Evolutionary conservation across 371 early-diverging fungal species (phyloP).

Genomic region (Lichtheimia ramosa): DNA sequence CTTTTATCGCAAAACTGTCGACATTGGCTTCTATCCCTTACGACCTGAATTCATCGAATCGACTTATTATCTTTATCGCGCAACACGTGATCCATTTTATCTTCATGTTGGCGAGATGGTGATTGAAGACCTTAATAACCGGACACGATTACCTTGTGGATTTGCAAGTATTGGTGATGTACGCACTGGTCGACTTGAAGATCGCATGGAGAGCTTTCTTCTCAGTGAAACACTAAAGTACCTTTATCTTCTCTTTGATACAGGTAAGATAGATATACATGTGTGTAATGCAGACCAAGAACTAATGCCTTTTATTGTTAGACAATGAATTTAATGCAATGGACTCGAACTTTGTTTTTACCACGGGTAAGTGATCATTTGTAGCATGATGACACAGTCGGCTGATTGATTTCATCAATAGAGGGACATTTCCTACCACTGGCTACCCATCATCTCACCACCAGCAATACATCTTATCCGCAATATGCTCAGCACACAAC

Average conservation of each 20-base stretch:
- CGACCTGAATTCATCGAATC: slow-evolving; percentile 95
- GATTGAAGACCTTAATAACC: slow-evolving; percentile 73
- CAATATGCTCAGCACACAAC: not conserved
- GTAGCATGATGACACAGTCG: not conserved
- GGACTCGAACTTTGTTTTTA: slow-evolving; percentile 83
- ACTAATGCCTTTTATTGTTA: not conserved
- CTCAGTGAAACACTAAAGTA: slow-evolving; percentile 96
- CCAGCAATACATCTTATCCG: slow-evolving; percentile 4
- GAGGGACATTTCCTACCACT: slow-evolving; percentile 78
- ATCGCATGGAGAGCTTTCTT: slow-evolving; percentile 94
- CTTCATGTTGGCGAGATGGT: slow-evolving; percentile 88
- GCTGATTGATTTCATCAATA: slow-evolving; percentile 14
- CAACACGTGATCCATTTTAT: slow-evolving; percentile 90
- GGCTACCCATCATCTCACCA: slow-evolving; percentile 16
- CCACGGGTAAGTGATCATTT: slow-evolving; percentile 59
- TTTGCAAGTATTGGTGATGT: slow-evolving; percentile 81
- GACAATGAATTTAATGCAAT: slow-evolving; percentile 59
- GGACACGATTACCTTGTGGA: slow-evolving; percentile 79
- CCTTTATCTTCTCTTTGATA: slow-evolving; percentile 86
- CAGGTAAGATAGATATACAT: slow-evolving; percentile 21
- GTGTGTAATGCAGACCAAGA: not conserved
- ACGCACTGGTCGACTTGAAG: slow-evolving; percentile 61
- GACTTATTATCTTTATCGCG: slow-evolving; percentile 88
- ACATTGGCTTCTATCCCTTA: slow-evolving; percentile 79
- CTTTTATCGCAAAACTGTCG: slow-evolving; percentile 57